A percentile compares a stretch with the other conserved stretches of the same genome.
These are phyloP conservation scores for Pleurotus salmoneostramineus DNA, from an alignment of 768 basidiomycete species.

Conservation along the genomic window DNA sequence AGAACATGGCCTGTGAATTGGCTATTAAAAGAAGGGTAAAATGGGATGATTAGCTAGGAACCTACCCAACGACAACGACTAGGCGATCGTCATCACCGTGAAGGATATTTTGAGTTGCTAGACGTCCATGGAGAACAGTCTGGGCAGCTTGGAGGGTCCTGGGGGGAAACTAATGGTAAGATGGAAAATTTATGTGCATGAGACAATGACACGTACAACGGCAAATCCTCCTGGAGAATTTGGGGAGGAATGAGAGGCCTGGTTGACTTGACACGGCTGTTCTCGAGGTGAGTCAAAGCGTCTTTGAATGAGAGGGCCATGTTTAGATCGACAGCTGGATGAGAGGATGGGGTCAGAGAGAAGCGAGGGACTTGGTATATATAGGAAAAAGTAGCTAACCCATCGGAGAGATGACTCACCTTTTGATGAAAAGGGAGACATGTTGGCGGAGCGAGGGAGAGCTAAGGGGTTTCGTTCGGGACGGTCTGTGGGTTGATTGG, in stretches of 20 bases:
- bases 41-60: not conserved
- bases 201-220: slow-evolving; percentile 49
- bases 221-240: slow-evolving; percentile 92
- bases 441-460: not conserved
- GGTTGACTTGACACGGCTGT: slow-evolving; percentile 81
- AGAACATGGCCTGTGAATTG: slow-evolving; percentile 63
- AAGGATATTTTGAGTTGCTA: slow-evolving; percentile 73
- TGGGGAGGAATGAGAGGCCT: slow-evolving; percentile 92
- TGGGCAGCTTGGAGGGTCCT: slow-evolving; percentile 81
- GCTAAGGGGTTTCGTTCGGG: not conserved
- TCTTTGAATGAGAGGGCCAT: slow-evolving; percentile 78
- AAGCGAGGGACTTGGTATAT: not conserved
- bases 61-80: slow-evolving; percentile 86
- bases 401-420: slow-evolving; percentile 6
- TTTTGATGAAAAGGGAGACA: slow-evolving; percentile 5
- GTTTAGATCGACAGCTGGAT: slow-evolving; percentile 43
- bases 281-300: slow-evolving; percentile 78
- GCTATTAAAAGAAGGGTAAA: not conserved
- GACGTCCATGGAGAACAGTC: slow-evolving; percentile 84
- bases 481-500: not conserved
- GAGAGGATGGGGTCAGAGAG: slow-evolving; percentile 11
- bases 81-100: slow-evolving; percentile 89
- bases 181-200: slow-evolving; percentile 1
- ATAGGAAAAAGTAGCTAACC: slow-evolving; percentile 6
- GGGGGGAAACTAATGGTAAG: slow-evolving; percentile 7